Evolutionary conservation across 2,329 filamentous ascomycete species (phyloP), one percentile per base, ranked within the genome.

Genomic region (Aspergillus sp.): DNA sequence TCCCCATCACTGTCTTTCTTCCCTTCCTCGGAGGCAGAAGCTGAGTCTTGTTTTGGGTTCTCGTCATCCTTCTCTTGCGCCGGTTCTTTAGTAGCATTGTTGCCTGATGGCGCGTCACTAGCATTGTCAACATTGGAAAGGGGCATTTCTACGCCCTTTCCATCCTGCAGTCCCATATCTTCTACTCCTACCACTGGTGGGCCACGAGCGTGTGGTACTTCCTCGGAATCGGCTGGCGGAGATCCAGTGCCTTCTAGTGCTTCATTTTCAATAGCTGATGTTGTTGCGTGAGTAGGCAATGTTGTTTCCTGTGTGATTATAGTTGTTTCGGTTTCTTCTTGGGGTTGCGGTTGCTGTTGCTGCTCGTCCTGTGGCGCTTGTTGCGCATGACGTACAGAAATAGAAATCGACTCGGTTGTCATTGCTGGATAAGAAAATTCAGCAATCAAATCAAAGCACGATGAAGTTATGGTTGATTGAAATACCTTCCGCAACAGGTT

Each of bases 151-250:
- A 74, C 60, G 2, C 70, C 70, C 48, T 69, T 68, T n/a, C 72
- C 72, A 46, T 68, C 72, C 67, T 88, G 90, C 7, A 87, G 83
- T 0, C 93, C 93, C 55, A 88, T 86, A 63, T 98, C 93, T 57
- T 88, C 83, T 50, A 90, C 82, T 4, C 90, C 91, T 44, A 97
- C 86, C 57, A 88, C 79, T 25, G 88, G 82, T 0, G 93, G 93
- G 0, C 91, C 91, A 37, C 89, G 79, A 0, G 87, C 89, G 67
- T 95, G 89, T 4, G 90, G 88, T 2, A 71, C 60, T 45, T 82
- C 76, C 50, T 88, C 84, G 6, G 80, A 77, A 5, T 80, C 76
- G 13, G 79, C 77, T 25, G 72, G 68, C 47, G 59, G 51, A 13
- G 50, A 64, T 43, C 15, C 48, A 45, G 35, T 47, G 48, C 42